Base-by-base conservation (phyloP, 352 stramenopile species). In the Phytophthora capsici region DNA sequence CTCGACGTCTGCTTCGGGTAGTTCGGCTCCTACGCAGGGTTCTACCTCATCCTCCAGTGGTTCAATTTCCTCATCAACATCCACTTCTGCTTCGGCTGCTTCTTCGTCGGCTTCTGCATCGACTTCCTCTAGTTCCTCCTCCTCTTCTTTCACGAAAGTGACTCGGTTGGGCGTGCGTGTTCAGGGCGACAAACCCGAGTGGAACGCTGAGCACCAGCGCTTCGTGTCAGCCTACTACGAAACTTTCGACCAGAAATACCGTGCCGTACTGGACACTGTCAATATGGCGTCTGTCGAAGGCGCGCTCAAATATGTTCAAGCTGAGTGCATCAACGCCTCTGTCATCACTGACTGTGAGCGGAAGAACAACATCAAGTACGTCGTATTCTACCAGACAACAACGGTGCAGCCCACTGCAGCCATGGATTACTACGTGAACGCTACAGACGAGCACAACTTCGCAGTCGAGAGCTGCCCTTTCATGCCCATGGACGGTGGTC, bases 291-390 rank as follows among this genome's bases (percentile, higher is more conserved):
- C 75, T 0, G 75, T 90, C 1, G 82, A 90, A 41, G 74, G 78
- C 22, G 79, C 75, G n/a, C 71, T 89, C 22, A 88, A 82, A 60
- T 89, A 91, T 60, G 73, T 89, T 0, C 74, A 84, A 43, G 78
- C 82, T 12, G 82, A 91, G 48, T 81, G 75, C 57, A 88, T 91
- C 58, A 88, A 86, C 53, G 41, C 60, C 0, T 77, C 66, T 1
- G 75, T 73, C 3, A 49, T 83, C 17, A 60, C 44, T 16, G 57
- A 71, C 47, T 87, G 78, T 41, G 57, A 70, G 44, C 83, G 82
- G 55, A 88, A 87, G 49, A 91, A 83, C 64, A 75, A 57, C 40
- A 66, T 90, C 55, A 74, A 81, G 52, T 79, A 83, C 57, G 54
- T 92, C 12, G 73, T 78, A 12, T 87, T 90, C 45, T 93, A 88